Percentiles rank a stretch among this genome's conserved stretches.
Evolutionary conservation across 2,329 filamentous ascomycete species (phyloP).

Genomic region (Waltergamsia citrina): DNA sequence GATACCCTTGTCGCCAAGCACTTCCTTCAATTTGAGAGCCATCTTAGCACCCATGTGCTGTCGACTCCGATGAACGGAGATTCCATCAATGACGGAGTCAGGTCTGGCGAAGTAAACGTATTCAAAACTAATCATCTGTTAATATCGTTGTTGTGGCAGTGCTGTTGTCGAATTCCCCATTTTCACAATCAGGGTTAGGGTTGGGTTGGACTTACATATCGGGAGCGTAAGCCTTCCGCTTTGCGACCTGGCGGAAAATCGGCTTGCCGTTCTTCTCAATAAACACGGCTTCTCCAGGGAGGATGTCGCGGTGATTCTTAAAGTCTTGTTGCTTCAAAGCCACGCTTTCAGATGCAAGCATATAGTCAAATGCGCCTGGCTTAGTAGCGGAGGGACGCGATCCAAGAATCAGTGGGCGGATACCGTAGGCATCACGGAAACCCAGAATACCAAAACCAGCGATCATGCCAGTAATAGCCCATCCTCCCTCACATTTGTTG

Average conservation of each 20-base stretch:
- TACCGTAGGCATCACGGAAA: slow-evolving; percentile 59
- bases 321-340: slow-evolving; percentile 78
- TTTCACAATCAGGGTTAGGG: neutral
- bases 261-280: slow-evolving; percentile 69
- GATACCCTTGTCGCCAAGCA: slow-evolving; percentile 59
- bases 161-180: neutral
- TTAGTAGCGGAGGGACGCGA: slow-evolving; percentile 57
- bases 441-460: slow-evolving; percentile 72
- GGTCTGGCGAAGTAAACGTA: slow-evolving; percentile 82
- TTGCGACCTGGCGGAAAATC: slow-evolving; percentile 65
- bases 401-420: slow-evolving; percentile 73
- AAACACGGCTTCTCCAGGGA: slow-evolving; percentile 78
- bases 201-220: too few species aligned
- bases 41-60: slow-evolving; percentile 81
- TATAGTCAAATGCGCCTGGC: slow-evolving; percentile 65
- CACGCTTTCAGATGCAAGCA: slow-evolving; percentile 85
- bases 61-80: slow-evolving; percentile 74
- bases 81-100: slow-evolving; percentile 77
- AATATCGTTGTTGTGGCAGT: neutral
- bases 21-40: slow-evolving; percentile 59
- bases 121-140: too few species aligned
- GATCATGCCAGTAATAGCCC: slow-evolving; percentile 74
- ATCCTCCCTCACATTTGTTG: slow-evolving; percentile 62
- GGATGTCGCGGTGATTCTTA: slow-evolving; percentile 63
- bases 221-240: slow-evolving; percentile 61